Base-by-base conservation (phyloP, 1,284 basidiomycete genomes). In the Bondarzewia mesenterica region DNA sequence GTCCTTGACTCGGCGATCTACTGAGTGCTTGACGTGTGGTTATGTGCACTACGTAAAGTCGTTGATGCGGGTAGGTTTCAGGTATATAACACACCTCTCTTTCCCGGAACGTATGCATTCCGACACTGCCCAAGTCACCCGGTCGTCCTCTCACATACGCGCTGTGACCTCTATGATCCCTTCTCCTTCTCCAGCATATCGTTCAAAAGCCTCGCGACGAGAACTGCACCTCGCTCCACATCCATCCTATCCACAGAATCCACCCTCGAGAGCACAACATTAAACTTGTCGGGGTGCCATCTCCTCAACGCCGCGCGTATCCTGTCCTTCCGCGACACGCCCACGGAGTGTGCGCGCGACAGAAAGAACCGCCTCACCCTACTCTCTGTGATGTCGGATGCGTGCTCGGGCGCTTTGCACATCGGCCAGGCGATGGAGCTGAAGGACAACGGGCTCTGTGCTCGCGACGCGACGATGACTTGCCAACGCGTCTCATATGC, bases 201-300 rank as follows among this genome's bases (percentile, higher is more conserved):
- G 63, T 89, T 89, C 55, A 90, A 60, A 57, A 75, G 79, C 52
- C 85, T 70, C 3, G 78, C 78, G n/a, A 89, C 73, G 32, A 76
- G 67, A 7, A 85, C 86, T 4, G 82, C 82, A 0, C 75, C 83
- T 51, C 80, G 77, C 55, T 83, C 78, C 2, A 90, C 80, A 23
- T 54, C 59, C 18, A 55, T 68, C 57, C 62, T 77, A 43, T 91
- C 87, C 37, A 63, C 63, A 38, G 77, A 77, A 6, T 56, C 57
- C 1, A 86, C 75, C 55, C 74, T 70, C n/a, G 56, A 60, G 46
- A 82, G 60, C 39, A 82, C 53, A 37, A 80, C 65, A 50, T 72
- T 66, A 65, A 89, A 88, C 41, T 83, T 69, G 62, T 89, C 86
- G 2, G 86, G 86, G 60, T 89, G 85, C 85, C 85, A 89, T 47